Base-by-base conservation (phyloP, 169 alveolate species). In the Cryptosporidium tyzzeri region DNA sequence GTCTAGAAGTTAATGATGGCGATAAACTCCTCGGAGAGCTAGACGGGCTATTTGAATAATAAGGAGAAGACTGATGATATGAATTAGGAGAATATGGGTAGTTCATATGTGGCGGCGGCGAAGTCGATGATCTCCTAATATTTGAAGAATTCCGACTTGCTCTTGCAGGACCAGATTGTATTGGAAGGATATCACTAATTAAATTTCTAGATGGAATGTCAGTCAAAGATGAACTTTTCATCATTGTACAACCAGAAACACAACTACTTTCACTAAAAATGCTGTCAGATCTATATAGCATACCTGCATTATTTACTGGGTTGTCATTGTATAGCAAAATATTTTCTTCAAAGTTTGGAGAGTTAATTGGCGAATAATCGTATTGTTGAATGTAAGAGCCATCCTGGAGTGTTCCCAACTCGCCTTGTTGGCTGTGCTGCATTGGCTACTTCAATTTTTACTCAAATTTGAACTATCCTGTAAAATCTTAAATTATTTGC, bases 1-100 rank as follows among this genome's bases (percentile, higher is more conserved):
- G 89, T 12, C 68, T 59, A 61, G 89, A 75, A n/a, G 75, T 44
- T 18, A 44, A 9, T 18, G 67, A 70, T 45, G 84, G 84, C 1
- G 89, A 80, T 10, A 80, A 16, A 62, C 68, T 80, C 31, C 89
- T 80, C 5, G 89, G 89, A 48, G 89, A 80, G 35, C 67, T 62
- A 12, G 69, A 8, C 10, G 74, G 67, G 35, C 80, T 80, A 41
- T 62, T 62, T 29, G 89, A 80, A 45, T 61, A 80, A 59, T 61
- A 29, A 3, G 89, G 74, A 10, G 89, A 80, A 44, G 73, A 65
- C 23, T 59, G 89, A 35, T 37, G 89, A 62, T 59, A 62, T 26
- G 69, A 41, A 33, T 80, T 80, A 44, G 75, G 75, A 44, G 89
- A 80, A 16, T 80, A 80, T 8, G 89, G 89, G 26, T 41, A 29